Evolutionary conservation across 2,329 filamentous ascomycete species (phyloP), one percentile per base, ranked within the genome.

Genomic region (Epichloe scottii): DNA sequence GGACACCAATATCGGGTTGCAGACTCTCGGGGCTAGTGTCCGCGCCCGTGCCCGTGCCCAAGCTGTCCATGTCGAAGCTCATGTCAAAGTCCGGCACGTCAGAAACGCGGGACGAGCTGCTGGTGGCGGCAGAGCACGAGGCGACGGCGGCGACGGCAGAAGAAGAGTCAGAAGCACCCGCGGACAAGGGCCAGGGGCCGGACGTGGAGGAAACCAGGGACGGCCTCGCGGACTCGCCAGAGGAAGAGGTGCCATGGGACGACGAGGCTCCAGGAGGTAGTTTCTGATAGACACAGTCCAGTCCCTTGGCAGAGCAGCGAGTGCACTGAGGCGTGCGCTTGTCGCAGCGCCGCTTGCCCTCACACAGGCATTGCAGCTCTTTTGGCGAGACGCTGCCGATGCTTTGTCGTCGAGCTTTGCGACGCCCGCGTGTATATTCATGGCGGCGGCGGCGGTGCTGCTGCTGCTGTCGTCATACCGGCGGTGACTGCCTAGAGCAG

Each of bases 351-450:
- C 71, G 65, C 60, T 75, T 75, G 59, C 70, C 68, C 66, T 66
- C 46, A 74, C 71, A 56, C 72, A 75, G 49, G 70, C 66, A 55
- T 74, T 71, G 64, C 71, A 74, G 63, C 69, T 74, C 66, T 72
- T 74, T 57, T 74, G 72, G 53, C 71, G 63, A 76, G 68, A 80
- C 42, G 68, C 65, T 38, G 67, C 63, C 37, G 57, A 56, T 8
- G 58, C 50, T 6, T 49, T 60, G 40, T 63, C 62, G 54, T 61
- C 57, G 56, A 63, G 65, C 50, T 60, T 58, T 49, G 62, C 55
- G 37, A 55, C 53, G 50, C 61, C 38, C 8, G 23, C 17, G 12
- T 23, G 26, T 8, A 14, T 54, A 48, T 61, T 37, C 26, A 30
- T 30, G 17, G 17, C 26, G 26, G 23, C 14, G 23, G 10, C 38